These are phyloP conservation scores for Sphenostylis stenocarpa DNA, from an alignment of 306 rosid genomes.

Conservation along the genomic window DNA sequence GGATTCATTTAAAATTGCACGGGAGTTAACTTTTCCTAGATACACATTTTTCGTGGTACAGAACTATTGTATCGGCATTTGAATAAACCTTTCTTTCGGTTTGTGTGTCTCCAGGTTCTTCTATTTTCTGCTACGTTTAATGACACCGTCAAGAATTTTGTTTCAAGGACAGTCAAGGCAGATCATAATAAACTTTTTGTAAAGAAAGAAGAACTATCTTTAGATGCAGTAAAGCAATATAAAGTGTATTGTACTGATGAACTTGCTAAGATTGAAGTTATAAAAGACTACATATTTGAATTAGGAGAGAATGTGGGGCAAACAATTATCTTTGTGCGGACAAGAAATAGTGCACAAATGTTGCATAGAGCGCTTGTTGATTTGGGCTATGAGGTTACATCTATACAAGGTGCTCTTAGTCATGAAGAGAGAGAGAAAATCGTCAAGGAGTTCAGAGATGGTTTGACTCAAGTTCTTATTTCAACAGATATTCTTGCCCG, in stretches of 20 bases:
- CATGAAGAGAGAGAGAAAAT: constrained; percentile 75
- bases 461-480: constrained; percentile 78
- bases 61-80: background rate
- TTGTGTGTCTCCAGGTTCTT: constrained; percentile 74
- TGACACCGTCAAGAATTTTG: constrained; percentile 74
- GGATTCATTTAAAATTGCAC: background rate
- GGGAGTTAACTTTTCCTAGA: background rate
- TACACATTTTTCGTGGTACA: background rate
- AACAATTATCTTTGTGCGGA: constrained; percentile 77
- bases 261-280: constrained; percentile 56
- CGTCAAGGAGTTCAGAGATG: constrained; percentile 78
- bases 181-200: constrained; percentile 81
- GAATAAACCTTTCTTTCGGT: background rate
- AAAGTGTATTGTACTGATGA: constrained; percentile 75
- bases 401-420: constrained; percentile 71
- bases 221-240: constrained; percentile 83
- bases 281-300: constrained; percentile 69
- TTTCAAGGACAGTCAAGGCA: constrained; percentile 55
- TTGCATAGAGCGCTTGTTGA: constrained; percentile 62
- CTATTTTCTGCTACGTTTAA: constrained; percentile 93
- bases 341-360: constrained; percentile 64
- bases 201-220: constrained; percentile 80
- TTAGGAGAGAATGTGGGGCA: constrained; percentile 90
- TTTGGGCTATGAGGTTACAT: constrained; percentile 68
- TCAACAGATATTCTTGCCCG: constrained; percentile 85